Evolutionary conservation across 495 filamentous ascomycete genomes (phyloP), one percentile per base, ranked within the genome.

Genomic region (Penicillium turbatum): DNA sequence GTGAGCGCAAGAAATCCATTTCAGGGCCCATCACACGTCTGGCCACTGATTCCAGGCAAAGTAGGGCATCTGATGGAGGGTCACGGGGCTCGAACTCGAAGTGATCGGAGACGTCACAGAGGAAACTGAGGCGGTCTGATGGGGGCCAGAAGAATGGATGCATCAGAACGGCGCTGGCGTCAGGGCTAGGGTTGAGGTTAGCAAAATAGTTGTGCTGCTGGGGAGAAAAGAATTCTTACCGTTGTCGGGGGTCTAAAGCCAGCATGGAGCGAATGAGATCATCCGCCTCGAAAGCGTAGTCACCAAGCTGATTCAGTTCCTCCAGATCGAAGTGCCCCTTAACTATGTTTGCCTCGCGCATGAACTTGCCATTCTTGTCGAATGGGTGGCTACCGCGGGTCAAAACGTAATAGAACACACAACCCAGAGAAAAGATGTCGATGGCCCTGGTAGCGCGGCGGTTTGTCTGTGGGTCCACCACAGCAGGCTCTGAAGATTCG

Each of bases 61-160:
- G 67, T 5, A 97, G 81, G 4, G 81, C 74, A 6, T 72, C 67
- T 0, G 88, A 92, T 2, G 85, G 86, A 2, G 88, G 86, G 36
- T 96, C 89, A 30, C 88, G 83, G 3, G 84, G 82, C 66, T 97
- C 92, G 50, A 89, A 86, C 64, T 98, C 93, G 61, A 96, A 97
- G 63, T 93, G 89, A 62, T 98, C 93, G 0, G 89, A 95, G 26
- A 93, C 88, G 51, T 96, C 89, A 61, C 90, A 92, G 15, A 98
- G 82, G 72, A 97, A 98, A 27, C 80, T 82, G 21, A 97, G 84
- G 13, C 90, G 84, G 59, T 95, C 92, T 60, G 92, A 90, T 1
- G 86, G 66, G 2, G 81, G 71, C 93, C 93, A 98, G 80, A 98
- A 98, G 77, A 97, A 97, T 0, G 93, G 93, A 63, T 98, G 93